Evolutionary conservation across 2,329 filamentous ascomycete genomes (phyloP), one percentile per base, ranked within the genome.

Genomic region (Colletotrichum sp.): DNA sequence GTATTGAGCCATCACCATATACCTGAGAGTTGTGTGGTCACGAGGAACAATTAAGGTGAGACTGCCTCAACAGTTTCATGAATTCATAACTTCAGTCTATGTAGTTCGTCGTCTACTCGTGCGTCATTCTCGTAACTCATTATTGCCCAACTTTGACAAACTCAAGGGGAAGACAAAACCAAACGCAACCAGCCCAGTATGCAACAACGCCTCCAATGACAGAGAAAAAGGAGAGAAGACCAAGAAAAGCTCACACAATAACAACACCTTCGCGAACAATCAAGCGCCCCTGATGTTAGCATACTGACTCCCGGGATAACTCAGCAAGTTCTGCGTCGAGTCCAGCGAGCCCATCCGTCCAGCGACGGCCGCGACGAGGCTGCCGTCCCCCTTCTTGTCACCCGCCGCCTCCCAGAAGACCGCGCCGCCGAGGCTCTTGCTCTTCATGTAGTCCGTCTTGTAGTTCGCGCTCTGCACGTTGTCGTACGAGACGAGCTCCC

Each of bases 361-460:
- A 4, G 88, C 87, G 77, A 91, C 81, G 9, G 88, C 88, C 22
- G 85, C 82, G 25, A 94, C 91, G 77, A 97, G 84, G 79, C 93
- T 95, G 25, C 79, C 77, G 2, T 80, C 81, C 36, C 87, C 89
- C 1, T 77, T 79, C 78, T 83, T 86, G 80, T 98, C 95, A 15
- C 91, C 93, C 78, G 91, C 94, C 12, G 91, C 93, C 84, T 98
- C 95, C 95, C 95, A 98, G 90, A 94, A 98, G 88, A 97, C 94
- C 1, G 91, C 93, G 15, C 95, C 95, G 2, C 94, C 95, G 2
- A 98, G 88, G 0, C 90, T 86, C 69, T 88, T 87, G 27, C 85
- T 80, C 78, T 87, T 85, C 78, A 97, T 88, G 80, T 93, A 97
- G 11, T 86, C 82, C 1, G 90, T 90, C 86, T 97, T 98, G 78